Conservation (phyloP, 2,329 filamentous ascomycete genomes). For the Botryosphaeria dothidea region DNA sequence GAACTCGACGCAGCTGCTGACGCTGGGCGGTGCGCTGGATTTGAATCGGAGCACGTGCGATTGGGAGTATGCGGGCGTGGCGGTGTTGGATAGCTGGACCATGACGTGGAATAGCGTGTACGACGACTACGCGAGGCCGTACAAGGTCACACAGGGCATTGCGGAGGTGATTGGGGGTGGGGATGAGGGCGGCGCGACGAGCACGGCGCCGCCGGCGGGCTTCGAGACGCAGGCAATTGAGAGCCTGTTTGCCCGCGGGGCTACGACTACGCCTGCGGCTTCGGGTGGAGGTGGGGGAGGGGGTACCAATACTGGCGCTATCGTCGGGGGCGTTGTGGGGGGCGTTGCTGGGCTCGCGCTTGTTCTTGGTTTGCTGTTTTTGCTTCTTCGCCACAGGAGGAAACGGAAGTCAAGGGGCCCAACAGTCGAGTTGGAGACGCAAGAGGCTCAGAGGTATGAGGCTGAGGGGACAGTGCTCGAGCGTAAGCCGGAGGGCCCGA, state of each 20-base stretch:
- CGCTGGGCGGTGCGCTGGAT: conserved; percentile 37
- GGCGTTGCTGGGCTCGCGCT: conserved; percentile 8
- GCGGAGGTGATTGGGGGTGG: conserved; percentile 8
- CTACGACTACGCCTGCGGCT: not conserved
- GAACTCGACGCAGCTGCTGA: conserved; percentile 43
- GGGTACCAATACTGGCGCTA: not conserved
- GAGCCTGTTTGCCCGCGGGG: not conserved
- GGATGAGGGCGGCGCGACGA: not conserved
- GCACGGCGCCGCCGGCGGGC: conserved; percentile 1
- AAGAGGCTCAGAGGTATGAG: not conserved
- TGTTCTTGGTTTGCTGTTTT: not conserved
- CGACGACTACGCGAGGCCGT: not conserved
- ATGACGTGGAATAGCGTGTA: conserved; percentile 22
- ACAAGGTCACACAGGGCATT: conserved; percentile 3
- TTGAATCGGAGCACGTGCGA: conserved; percentile 20
- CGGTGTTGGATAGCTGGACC: conserved; percentile 22
- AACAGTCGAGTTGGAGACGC: too few relatives aligned
- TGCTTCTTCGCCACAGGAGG: not conserved
- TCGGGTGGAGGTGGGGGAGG: not conserved
- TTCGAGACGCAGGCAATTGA: not conserved
- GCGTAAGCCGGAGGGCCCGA: not conserved
- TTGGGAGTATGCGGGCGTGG: conserved; percentile 25
- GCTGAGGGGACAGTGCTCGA: not conserved
- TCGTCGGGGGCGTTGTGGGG: conserved; percentile 19
- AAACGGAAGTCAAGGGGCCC: too few relatives aligned